A percentile compares a stretch with the other conserved stretches of the same genome.
phyloP scores from a whole-genome alignment of 305 asterid genomes.

The Fraxinus nigra region DNA sequence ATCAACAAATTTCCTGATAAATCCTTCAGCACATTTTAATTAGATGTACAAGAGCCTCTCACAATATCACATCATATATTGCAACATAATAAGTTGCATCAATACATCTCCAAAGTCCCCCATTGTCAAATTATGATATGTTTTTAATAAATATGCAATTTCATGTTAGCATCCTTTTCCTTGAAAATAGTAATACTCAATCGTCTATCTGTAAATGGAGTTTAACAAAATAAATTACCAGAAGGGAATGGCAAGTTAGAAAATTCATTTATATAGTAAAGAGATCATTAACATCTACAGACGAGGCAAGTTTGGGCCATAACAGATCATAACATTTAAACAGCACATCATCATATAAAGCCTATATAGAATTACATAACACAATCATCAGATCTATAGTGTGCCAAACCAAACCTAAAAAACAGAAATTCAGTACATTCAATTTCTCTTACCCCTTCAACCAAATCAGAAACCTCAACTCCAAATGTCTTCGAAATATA shows the following conservation, averaged over 20 bases:
- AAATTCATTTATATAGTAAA: neutral
- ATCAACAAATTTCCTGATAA: neutral
- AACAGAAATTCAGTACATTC: neutral
- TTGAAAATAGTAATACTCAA: neutral
- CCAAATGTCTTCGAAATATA: constrained; percentile 56
- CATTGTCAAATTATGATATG: neutral
- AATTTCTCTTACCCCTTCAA: constrained; percentile 75
- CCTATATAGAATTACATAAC: neutral
- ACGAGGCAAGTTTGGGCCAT: neutral
- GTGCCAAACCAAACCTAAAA: neutral
- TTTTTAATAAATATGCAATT: neutral
- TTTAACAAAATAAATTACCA: neutral
- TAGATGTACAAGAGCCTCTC: constrained; percentile 1
- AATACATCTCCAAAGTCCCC: neutral
- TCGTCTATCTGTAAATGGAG: neutral
- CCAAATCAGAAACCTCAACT: constrained; percentile 76
- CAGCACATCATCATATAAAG: neutral
- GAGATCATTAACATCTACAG: no score
- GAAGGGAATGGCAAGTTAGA: neutral
- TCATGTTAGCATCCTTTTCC: neutral
- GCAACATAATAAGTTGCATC: constrained; percentile 7
- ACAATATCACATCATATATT: neutral
- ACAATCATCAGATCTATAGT: neutral
- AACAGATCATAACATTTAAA: neutral
- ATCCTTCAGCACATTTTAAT: neutral